Conservation (phyloP, 805 yeast species). For the Tetrapisispora fleetii region DNA sequence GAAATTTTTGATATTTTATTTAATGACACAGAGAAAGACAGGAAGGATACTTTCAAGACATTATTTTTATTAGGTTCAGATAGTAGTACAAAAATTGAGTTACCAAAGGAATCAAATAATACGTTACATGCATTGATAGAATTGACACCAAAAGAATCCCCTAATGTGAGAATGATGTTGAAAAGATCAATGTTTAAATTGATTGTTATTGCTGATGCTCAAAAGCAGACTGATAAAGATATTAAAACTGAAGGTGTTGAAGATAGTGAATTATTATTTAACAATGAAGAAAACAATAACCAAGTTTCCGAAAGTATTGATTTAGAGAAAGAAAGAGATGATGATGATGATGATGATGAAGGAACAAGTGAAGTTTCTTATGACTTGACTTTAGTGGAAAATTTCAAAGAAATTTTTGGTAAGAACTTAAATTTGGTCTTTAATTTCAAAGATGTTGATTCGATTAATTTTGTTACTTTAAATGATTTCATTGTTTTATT, state of each 20-base stretch:
- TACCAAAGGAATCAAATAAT: conserved; percentile 17
- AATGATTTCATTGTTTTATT: conserved; percentile 23
- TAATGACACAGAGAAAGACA: conserved; percentile 2
- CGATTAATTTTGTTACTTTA: conserved; percentile 20
- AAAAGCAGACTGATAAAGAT: conserved; percentile 3
- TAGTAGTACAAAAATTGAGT: conserved; percentile 32
- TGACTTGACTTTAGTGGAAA: conserved; percentile 26
- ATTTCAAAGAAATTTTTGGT: conserved; percentile 20
- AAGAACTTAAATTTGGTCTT: conserved; percentile 22
- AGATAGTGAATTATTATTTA: conserved; percentile 5
- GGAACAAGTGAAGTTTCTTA: conserved; percentile 17
- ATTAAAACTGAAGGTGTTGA: conserved; percentile 1
- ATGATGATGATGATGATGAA: neutral
- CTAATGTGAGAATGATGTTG: conserved; percentile 30
- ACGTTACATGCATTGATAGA: conserved; percentile 24
- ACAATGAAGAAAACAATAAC: conserved; percentile 5
- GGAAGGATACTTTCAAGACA: conserved; percentile 22
- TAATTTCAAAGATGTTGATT: conserved; percentile 28
- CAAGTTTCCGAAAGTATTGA: neutral
- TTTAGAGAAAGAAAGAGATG: neutral
- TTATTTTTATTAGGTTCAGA: conserved; percentile 37
- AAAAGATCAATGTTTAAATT: conserved; percentile 28
- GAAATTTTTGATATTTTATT: conserved; percentile 23
- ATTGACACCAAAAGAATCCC: conserved; percentile 31
- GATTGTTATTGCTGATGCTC: conserved; percentile 17